A percentile compares a stretch with the other conserved stretches of the same genome.
phyloP scores from a whole-genome alignment of 2,329 filamentous ascomycete species.

The Fusarium sp. region DNA sequence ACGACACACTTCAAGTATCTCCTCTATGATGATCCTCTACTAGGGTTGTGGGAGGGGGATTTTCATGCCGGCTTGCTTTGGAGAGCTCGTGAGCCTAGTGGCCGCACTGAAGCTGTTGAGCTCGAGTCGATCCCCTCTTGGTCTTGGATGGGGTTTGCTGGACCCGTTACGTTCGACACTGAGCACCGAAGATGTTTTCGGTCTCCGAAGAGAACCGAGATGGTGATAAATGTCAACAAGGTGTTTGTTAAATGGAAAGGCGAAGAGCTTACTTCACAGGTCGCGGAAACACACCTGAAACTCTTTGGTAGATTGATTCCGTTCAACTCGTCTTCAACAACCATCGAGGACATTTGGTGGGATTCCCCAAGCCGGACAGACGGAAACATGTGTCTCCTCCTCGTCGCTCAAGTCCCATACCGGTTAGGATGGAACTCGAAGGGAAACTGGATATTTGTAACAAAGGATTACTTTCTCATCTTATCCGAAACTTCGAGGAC shows the following conservation, averaged over 20 bases:
- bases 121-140: background rate
- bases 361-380: background rate
- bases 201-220: fast-evolving
- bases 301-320: background rate
- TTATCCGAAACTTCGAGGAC: background rate
- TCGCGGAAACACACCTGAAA: background rate
- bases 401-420: background rate
- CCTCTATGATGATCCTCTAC: background rate
- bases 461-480: background rate
- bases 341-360: background rate
- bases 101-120: background rate
- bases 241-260: background rate
- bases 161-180: background rate
- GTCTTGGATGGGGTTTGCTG: background rate
- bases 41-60: background rate
- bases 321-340: background rate
- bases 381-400: background rate
- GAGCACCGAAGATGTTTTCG: background rate
- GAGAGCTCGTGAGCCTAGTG: background rate
- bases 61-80: background rate
- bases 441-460: background rate
- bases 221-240: background rate
- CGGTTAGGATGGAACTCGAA: background rate
- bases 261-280: background rate
- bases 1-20: background rate